Percentiles rank a stretch among this genome's conserved stretches.
These are phyloP conservation scores for Coriolopsis trogii DNA, from an alignment of 1,284 basidiomycete genomes.

Conservation along the genomic window DNA sequence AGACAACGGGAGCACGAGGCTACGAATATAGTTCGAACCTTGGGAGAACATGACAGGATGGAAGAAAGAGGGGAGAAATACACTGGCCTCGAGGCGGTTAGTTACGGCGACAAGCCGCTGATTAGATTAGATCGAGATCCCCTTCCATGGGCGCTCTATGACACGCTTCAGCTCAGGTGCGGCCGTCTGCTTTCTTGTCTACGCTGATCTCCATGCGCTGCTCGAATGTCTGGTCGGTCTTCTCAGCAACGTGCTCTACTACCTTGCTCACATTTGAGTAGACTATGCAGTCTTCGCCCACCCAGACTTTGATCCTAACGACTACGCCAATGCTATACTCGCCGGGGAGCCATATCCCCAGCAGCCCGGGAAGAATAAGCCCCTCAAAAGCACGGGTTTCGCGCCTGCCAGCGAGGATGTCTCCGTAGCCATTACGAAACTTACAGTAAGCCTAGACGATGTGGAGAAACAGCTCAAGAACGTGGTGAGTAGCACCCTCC, in stretches of 20 bases:
- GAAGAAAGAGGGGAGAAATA: background rate
- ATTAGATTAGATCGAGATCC: slow-evolving; percentile 14
- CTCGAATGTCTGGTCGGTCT: slow-evolving; percentile 31
- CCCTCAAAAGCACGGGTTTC: slow-evolving; percentile 41
- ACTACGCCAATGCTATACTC: slow-evolving; percentile 87
- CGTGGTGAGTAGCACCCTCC: slow-evolving; percentile 62
- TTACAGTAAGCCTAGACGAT: slow-evolving; percentile 86
- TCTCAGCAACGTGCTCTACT: slow-evolving; percentile 4
- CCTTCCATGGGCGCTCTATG: background rate
- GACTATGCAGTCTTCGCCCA: slow-evolving; percentile 73
- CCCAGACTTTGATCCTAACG: slow-evolving; percentile 80
- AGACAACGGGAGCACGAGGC: background rate
- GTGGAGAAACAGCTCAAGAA: slow-evolving; percentile 85
- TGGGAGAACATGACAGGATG: background rate
- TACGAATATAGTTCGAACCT: background rate
- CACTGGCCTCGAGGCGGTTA: background rate
- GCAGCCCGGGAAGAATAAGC: slow-evolving; percentile 33
- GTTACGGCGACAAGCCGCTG: background rate
- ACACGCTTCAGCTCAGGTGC: background rate
- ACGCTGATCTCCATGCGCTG: slow-evolving; percentile 12
- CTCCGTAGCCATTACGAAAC: slow-evolving; percentile 81
- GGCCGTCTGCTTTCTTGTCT: slow-evolving; percentile 9
- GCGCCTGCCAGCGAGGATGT: slow-evolving; percentile 83
- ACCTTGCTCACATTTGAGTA: slow-evolving; percentile 27
- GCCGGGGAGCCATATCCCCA: slow-evolving; percentile 76